Evolutionary conservation across 305 asterid genomes (phyloP).

Genomic region (Rubia balearica): DNA sequence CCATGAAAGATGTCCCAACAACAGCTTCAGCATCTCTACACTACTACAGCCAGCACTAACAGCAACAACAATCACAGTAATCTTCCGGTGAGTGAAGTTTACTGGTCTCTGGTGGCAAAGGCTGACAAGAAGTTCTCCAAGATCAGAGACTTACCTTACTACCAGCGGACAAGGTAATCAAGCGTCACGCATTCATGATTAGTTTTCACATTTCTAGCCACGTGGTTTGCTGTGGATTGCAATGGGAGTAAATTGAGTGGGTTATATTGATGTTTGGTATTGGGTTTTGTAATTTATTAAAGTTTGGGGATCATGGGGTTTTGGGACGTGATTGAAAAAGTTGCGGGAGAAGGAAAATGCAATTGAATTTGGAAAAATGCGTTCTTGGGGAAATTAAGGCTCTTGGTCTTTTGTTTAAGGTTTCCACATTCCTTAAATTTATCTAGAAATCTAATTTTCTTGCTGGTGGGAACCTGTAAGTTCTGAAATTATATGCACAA

Average conservation of each 20-base stretch:
- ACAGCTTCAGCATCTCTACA: slow-evolving; percentile 32
- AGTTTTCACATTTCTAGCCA: background rate
- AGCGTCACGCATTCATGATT: background rate
- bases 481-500: background rate
- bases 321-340: background rate
- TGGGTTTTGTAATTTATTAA: background rate
- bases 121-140: slow-evolving; percentile 95
- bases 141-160: slow-evolving; percentile 89
- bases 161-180: slow-evolving; percentile 70
- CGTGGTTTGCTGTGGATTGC: slow-evolving; percentile 8
- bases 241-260: background rate
- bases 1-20: slow-evolving; percentile 46
- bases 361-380: background rate
- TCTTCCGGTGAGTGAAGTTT: slow-evolving; percentile 80
- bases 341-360: background rate
- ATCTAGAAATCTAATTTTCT: background rate
- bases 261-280: background rate
- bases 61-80: slow-evolving; percentile 20
- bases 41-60: slow-evolving; percentile 12
- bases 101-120: slow-evolving; percentile 87
- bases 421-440: background rate
- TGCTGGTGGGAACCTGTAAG: background rate
- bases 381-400: slow-evolving; percentile 1
- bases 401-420: background rate
- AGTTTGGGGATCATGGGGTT: slow-evolving; percentile 5